Evolutionary conservation across 352 stramenopile species (phyloP), one percentile per base, ranked within the genome.

Genomic region (Phytophthora palmivora): DNA sequence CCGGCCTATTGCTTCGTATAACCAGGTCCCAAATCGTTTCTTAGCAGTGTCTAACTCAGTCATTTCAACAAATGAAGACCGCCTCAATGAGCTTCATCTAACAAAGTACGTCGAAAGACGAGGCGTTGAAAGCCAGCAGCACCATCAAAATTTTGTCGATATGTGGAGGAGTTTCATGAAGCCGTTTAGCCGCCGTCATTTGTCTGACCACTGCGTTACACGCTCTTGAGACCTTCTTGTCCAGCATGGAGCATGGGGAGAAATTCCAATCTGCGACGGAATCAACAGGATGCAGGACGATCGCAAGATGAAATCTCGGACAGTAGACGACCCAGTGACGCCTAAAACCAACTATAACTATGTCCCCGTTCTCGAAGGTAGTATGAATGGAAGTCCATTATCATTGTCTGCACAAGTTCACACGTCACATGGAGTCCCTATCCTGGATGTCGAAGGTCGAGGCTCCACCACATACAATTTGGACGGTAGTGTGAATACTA

Each of bases 331-430:
- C 6, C 15, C 36, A 1, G 33, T 53, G 4, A 67, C 66, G 6
- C 61, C 61, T 7, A 72, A 68, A 22, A 32, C 36, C 24, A 67
- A 46, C 26, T 66, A 55, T 16, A 63, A 59, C 41, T 59, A 61
- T 49, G 15, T 75, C 8, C 67, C 67, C 3, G 67, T 75, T 16
- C 67, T 75, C 28, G 67, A 75, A 61, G 61, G 56, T n/a, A n/a
- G n/a, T 4, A 32, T 67, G 14, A 58, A 63, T 9, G 46, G 48
- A 14, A 70, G 48, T 44, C 30, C 48, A 16, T 47, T 68, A 26
- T 67, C 55, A 2, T 68, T 45, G 56, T 64, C 50, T 0, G 51
- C 62, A 4, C 57, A 61, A 15, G 22, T 18, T 15, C 54, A 67
- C 6, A 68, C 42, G 11, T 47, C 58, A 11, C 30, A 74, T 18